Base-by-base conservation (phyloP, 768 basidiomycete species). In the Leccinum uliginosum region DNA sequence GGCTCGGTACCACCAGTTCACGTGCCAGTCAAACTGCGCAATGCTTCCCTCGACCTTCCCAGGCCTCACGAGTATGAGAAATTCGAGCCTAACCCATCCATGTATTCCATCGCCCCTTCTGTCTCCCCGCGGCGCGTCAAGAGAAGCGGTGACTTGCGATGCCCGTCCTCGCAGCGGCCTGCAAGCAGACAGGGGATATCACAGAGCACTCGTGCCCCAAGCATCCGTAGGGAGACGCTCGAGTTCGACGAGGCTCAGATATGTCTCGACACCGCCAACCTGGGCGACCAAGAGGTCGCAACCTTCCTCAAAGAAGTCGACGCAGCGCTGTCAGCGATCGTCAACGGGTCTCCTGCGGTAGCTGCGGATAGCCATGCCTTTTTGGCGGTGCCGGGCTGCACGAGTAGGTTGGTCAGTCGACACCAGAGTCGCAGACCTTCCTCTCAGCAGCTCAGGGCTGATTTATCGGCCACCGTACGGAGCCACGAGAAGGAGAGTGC, bases 271-370 rank as follows among this genome's bases (percentile, higher is more conserved):
- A 69, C 68, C 3, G 69, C 68, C 50, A 69, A 63, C 50, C 45
- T 68, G 2, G 62, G 65, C 3, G 68, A 71, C 46, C 68, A 69
- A 56, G 68, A 69, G 58, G 61, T 69, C 29, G 68, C 69, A 40
- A 67, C 67, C 47, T 69, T 69, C 55, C 65, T 69, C 50, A 71
- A 67, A 52, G 68, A 69, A 32, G 67, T 69, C 23, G 68, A 69
- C 26, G 68, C 68, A 29, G 68, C 68, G 1, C 51, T 69, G 48
- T 67, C 68, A 8, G 63, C 65, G 21, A 26, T 71, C 27, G 58
- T 58, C 29, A 65, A 59, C 19, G 63, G 68, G 21, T 62, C 69
- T 34, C 67, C 65, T 10, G 69, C 65, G 11, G 67, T 67, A 1
- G 67, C 68, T 35, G 67, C 69, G 40, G 69, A 69, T 45, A 71